Conservation (phyloP, 805 yeast genomes). For the Naumovozyma castellii region DNA sequence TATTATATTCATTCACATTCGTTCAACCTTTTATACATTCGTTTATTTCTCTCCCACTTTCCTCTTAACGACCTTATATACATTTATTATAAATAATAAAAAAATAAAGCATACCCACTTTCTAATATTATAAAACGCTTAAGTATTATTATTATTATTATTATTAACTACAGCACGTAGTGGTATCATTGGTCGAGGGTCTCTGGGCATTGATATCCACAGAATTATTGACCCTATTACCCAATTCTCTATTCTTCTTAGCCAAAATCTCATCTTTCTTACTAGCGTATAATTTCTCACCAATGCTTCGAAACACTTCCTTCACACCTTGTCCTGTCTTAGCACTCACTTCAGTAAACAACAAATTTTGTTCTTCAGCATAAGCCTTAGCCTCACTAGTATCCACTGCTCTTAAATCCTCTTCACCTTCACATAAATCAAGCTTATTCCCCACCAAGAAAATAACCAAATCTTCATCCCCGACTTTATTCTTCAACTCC, state of each 20-base stretch:
- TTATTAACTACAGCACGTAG: constrained; percentile 32
- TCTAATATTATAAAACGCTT: not conserved
- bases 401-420: constrained; percentile 37
- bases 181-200: constrained; percentile 36
- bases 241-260: constrained; percentile 4
- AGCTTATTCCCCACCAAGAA: constrained; percentile 81
- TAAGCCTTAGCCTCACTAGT: constrained; percentile 43
- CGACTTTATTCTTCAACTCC: constrained; percentile 80
- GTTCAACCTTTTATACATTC: not conserved
- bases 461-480: constrained; percentile 58
- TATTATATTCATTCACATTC: too few relatives aligned
- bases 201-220: constrained; percentile 33
- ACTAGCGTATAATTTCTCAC: constrained; percentile 33
- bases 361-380: constrained; percentile 41
- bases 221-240: constrained; percentile 6
- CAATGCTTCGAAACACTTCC: constrained; percentile 41
- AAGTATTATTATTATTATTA: constrained; percentile 15
- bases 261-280: constrained; percentile 17
- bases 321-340: constrained; percentile 45
- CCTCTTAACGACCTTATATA: too few relatives aligned
- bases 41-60: too few relatives aligned
- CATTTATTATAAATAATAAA: not conserved
- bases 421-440: constrained; percentile 54
- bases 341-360: constrained; percentile 50
- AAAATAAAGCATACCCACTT: not conserved